A percentile compares a stretch with the other conserved stretches of the same genome.
phyloP scores from a whole-genome alignment of 306 rosid genomes.

The Vicia villosa region DNA sequence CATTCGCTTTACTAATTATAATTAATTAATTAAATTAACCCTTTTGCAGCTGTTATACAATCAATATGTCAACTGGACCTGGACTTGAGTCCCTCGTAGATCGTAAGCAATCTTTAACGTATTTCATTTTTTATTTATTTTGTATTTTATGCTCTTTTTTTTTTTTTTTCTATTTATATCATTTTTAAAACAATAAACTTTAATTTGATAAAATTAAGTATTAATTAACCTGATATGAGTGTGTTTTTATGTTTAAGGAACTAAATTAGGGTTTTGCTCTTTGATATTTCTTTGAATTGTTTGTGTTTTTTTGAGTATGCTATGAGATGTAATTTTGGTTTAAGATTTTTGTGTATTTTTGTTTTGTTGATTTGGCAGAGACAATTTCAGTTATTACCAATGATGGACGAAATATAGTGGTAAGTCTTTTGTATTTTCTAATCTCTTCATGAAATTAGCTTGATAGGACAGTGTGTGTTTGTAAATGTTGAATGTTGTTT shows the following conservation, averaged over 20 bases:
- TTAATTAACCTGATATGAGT: neutral
- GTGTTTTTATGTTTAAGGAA: neutral
- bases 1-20: too few species aligned
- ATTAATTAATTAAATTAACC: too few species aligned
- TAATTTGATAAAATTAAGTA: neutral
- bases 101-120: neutral
- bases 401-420: slow-evolving; percentile 74
- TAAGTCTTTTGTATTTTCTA: slow-evolving; percentile 33
- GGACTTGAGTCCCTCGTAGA: neutral
- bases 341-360: neutral
- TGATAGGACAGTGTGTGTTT: neutral
- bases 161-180: too few species aligned
- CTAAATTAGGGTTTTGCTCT: neutral
- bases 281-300: neutral
- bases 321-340: neutral
- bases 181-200: too few species aligned
- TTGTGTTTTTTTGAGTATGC: neutral
- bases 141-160: neutral
- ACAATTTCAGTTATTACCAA: slow-evolving; percentile 10
- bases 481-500: neutral
- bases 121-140: too few species aligned
- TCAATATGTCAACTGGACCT: neutral
- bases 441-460: neutral
- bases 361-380: slow-evolving; percentile 1
- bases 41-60: neutral